phyloP scores from a whole-genome alignment of 2,329 filamentous ascomycete species.

The Penicillium concentricum region DNA sequence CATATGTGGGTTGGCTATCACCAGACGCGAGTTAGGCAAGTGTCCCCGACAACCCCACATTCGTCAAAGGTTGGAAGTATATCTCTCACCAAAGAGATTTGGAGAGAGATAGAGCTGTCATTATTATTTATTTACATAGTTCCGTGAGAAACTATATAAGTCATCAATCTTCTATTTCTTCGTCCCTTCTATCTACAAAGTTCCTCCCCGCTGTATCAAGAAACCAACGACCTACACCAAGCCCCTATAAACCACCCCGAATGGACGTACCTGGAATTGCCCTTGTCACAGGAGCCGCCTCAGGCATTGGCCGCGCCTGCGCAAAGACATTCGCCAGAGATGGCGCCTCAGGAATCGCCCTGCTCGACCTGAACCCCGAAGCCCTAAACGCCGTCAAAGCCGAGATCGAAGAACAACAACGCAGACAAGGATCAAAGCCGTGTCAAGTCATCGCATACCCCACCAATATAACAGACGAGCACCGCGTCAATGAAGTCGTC shows the following conservation, averaged over 20 bases:
- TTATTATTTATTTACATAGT: neutral
- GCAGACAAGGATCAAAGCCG: neutral
- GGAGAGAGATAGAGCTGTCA: neutral
- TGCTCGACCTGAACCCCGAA: slow-evolving; percentile 14
- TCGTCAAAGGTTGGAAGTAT: neutral
- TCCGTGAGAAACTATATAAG: neutral
- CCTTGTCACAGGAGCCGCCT: slow-evolving; percentile 19
- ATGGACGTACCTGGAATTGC: slow-evolving; percentile 22
- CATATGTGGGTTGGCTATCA: neutral
- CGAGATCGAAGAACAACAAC: slow-evolving; percentile 13
- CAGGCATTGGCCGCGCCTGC: slow-evolving; percentile 18
- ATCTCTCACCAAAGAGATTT: too few species aligned
- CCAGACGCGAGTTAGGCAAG: slow-evolving; percentile 14
- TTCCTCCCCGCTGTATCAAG: neutral
- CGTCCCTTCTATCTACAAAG: neutral
- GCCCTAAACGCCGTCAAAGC: slow-evolving; percentile 11
- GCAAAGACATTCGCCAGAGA: slow-evolving; percentile 15
- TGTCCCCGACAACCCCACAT: slow-evolving; percentile 20
- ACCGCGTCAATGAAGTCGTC: slow-evolving; percentile 13
- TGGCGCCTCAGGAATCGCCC: slow-evolving; percentile 16
- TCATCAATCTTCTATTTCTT: neutral
- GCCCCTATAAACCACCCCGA: neutral
- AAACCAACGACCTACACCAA: neutral
- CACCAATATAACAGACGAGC: slow-evolving; percentile 15
- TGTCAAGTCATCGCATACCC: slow-evolving; percentile 13